phyloP scores from a whole-genome alignment of 352 stramenopile genomes.

The Saprolegnia parasitica region DNA sequence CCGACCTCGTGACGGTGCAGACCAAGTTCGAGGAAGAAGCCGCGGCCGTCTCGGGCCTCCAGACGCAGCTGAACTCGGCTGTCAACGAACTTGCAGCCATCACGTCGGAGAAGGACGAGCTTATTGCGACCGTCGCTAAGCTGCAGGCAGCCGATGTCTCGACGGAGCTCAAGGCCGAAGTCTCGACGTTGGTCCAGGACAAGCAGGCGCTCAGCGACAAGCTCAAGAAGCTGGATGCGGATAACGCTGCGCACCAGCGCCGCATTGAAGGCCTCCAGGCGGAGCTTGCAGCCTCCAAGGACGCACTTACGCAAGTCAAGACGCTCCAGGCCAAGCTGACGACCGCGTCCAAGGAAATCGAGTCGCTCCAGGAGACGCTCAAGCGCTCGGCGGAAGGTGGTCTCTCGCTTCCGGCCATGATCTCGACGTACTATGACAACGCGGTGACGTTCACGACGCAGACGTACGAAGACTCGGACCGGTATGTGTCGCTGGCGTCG shows the following conservation, averaged over 20 bases:
- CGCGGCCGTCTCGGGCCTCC: not conserved
- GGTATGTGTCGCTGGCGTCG: constrained; percentile 8
- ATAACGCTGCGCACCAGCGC: constrained; percentile 5
- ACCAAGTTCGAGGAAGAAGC: not conserved
- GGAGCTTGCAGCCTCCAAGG: constrained; percentile 13
- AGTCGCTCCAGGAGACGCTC: not conserved
- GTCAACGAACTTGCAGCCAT: not conserved
- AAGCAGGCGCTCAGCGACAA: constrained; percentile 27
- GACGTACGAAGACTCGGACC: constrained; percentile 19
- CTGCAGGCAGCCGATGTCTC: not conserved
- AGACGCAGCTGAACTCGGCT: not conserved
- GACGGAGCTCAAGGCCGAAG: constrained; percentile 8
- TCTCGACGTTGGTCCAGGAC: not conserved
- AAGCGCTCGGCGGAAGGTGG: constrained; percentile 12
- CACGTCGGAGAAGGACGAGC: not conserved
- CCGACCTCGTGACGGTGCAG: not conserved
- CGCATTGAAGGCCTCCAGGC: constrained; percentile 12
- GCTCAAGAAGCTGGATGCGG: constrained; percentile 9
- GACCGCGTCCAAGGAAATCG: constrained; percentile 16
- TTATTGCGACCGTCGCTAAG: not conserved
- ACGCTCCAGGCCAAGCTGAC: constrained; percentile 15
- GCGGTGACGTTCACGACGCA: not conserved
- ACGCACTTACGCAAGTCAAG: constrained; percentile 7
- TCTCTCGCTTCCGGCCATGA: constrained; percentile 12
- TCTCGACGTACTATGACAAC: constrained; percentile 25